Evolutionary conservation across 768 basidiomycete genomes (phyloP).

Genomic region (Boletus rubroflammeus): DNA sequence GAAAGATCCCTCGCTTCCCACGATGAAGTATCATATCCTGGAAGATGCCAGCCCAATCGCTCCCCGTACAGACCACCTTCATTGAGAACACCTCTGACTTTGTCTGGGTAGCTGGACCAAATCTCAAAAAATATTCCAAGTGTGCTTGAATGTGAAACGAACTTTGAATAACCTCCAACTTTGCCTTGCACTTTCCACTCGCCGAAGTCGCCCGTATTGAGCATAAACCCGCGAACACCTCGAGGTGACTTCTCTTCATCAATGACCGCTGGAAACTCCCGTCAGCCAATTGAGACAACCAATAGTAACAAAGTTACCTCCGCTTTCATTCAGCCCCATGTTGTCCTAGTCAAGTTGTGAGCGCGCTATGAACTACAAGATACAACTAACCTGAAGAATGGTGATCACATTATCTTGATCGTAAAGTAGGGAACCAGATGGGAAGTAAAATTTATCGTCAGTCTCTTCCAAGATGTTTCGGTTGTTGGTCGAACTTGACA

Average conservation of each 20-base stretch:
- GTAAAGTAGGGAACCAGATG: slow-evolving; percentile 45
- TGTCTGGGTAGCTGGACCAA: slow-evolving; percentile 64
- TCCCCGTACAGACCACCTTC: slow-evolving; percentile 74
- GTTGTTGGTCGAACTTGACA: slow-evolving; percentile 59
- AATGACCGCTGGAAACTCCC: slow-evolving; percentile 29
- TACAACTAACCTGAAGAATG: slow-evolving; percentile 57
- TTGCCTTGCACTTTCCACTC: slow-evolving; percentile 76
- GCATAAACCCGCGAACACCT: slow-evolving; percentile 71
- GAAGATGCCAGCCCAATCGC: slow-evolving; percentile 71
- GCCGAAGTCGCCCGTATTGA: slow-evolving; percentile 58
- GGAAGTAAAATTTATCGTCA: slow-evolving; percentile 64
- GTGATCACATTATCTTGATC: slow-evolving; percentile 73
- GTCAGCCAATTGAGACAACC: background rate
- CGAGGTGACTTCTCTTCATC: slow-evolving; percentile 69
- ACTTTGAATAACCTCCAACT: slow-evolving; percentile 67
- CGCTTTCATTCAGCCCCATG: slow-evolving; percentile 72
- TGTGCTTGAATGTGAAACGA: slow-evolving; percentile 15
- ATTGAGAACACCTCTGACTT: slow-evolving; percentile 63
- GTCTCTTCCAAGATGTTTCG: slow-evolving; percentile 58
- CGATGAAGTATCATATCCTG: slow-evolving; percentile 58
- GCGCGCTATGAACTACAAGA: background rate
- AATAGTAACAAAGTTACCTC: slow-evolving; percentile 33
- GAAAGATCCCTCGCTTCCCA: slow-evolving; percentile 59
- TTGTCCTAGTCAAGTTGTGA: slow-evolving; percentile 51
- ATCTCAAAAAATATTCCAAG: background rate